A percentile compares a stretch with the other conserved stretches of the same genome.
Evolutionary conservation across 1,139 yeast genomes (phyloP).

Genomic region (Barnettozyma hawaiiensis): DNA sequence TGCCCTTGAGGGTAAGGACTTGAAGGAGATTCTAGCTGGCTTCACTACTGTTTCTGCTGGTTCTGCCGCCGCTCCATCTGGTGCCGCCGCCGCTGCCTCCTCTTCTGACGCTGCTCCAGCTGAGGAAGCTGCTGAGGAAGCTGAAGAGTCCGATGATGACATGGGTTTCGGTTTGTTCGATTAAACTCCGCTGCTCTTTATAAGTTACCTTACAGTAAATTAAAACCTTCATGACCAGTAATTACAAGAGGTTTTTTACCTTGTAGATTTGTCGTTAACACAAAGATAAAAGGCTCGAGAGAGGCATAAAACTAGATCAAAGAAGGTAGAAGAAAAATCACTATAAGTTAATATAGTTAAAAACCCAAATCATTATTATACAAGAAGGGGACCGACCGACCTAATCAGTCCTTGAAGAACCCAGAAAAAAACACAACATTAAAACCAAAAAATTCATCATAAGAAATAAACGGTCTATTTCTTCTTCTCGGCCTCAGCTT

Average conservation of each 20-base stretch:
- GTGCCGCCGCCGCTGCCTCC: constrained; percentile 53
- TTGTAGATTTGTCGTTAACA: too few species aligned
- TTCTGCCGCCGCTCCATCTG: constrained; percentile 51
- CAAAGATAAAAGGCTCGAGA: too few species aligned
- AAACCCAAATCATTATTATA: constrained; percentile 4
- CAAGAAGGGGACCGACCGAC: constrained; percentile 1
- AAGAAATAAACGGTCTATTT: too few species aligned
- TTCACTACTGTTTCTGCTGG: constrained; percentile 69
- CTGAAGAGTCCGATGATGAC: constrained; percentile 74
- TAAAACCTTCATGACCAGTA: constrained; percentile 2
- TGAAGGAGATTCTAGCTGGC: constrained; percentile 84
- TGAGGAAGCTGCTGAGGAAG: constrained; percentile 37
- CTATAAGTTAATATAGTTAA: constrained; percentile 4
- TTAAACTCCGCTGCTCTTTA: too few species aligned
- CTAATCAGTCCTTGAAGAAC: constrained; percentile 2
- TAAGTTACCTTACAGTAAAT: constrained; percentile 1
- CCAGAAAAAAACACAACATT: constrained; percentile 2
- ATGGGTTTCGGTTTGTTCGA: constrained; percentile 77
- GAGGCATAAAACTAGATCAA: too few species aligned
- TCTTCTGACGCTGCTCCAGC: constrained; percentile 61
- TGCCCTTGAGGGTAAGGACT: constrained; percentile 95
- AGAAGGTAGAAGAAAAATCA: background rate
- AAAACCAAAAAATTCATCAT: too few species aligned
- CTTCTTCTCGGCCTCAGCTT: constrained; percentile 99
- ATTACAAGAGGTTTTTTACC: too few species aligned